Evolutionary conservation across 1,139 yeast genomes (phyloP), one percentile per base, ranked within the genome.

Genomic region (Saccharomycopsis phalli): DNA sequence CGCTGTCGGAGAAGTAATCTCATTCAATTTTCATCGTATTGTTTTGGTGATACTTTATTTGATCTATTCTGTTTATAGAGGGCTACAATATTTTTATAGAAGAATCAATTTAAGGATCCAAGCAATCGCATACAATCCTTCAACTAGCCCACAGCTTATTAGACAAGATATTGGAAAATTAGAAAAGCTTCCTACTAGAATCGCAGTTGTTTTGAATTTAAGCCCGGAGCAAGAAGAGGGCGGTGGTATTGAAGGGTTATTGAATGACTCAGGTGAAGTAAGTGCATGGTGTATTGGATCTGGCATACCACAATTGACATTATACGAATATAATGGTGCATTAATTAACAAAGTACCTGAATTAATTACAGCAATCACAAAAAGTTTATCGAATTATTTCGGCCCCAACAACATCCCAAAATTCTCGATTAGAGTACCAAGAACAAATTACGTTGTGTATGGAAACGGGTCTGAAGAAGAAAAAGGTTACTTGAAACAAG

Each of bases 231-330:
- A 79, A 47, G 91, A 80, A 50, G 93, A 82, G 54, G 87, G 83
- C 46, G 95, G 94, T 20, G 96, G 96, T 2, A 60, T 81, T 34
- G 88, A 81, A 47, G 95, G 94, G 0, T 66, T 93, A 35, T 66
- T 88, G 53, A 76, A 72, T 51, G 84, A 84, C 52, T 70, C 81
- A 17, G 73, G 91, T 42, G 95, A 87, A 54, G 54, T 88, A 35
- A 69, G 78, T 0, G 80, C 94, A 3, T 91, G 99, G 99, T 71
- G 87, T 34, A 60, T 86, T 18, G 83, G 94, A 34, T 78, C 93
- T 6, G 96, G 95, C 1, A 75, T 88, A 39, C 73, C 76, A 21
- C 65, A 67, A 41, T 66, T 91, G 47, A 69, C 83, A 6, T 65
- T 93, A 33, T 93, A 86, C 61, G 98, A 91, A 60, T 72, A 72